Evolutionary conservation across 768 basidiomycete genomes (phyloP), one percentile per base, ranked within the genome.

Genomic region (Clitopilus passeckerianus): DNA sequence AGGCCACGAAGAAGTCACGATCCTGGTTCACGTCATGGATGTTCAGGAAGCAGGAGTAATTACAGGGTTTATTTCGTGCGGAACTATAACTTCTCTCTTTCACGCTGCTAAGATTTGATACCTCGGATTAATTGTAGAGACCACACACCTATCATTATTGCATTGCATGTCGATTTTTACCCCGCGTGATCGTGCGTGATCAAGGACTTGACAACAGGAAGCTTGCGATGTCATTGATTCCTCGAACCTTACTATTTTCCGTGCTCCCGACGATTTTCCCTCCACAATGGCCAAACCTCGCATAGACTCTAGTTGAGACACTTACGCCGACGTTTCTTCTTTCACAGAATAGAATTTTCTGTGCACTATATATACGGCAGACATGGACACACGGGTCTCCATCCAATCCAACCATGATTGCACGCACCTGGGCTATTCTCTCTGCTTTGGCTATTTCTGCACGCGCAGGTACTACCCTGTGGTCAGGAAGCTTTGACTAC

Each of bases 1-100:
- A 78, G 61, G 72, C 76, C 20, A 74, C 71, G 57, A 50, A 50
- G 18, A 71, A 71, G 24, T 74, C 75, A 33, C 82, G 79, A 63
- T 82, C 86, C 12, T 86, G 85, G 86, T 71, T 86, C 62, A 84
- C 80, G 37, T 80, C 85, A 34, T 89, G 86, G 87, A 80, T 87
- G 78, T 89, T 86, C 69, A 76, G 73, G 64, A 76, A 70, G 61
- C 60, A 68, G 50, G 64, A 72, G 46, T 77, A 62, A 73, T 50
- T 30, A 50, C 10, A 20, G 46, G 57, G 59, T 41, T 55, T 46
- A 55, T 61, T 53, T 44, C 56, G 65, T 67, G 61, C 67, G 65
- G 69, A 63, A 64, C 61, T 68, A 68, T 64, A 64, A 61, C 57
- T 66, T 64, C 64, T 64, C 27, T 64, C 55, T 69, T 61, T 63